Evolutionary conservation across 768 basidiomycete species (phyloP).

Genomic region (Clavulina sp.): DNA sequence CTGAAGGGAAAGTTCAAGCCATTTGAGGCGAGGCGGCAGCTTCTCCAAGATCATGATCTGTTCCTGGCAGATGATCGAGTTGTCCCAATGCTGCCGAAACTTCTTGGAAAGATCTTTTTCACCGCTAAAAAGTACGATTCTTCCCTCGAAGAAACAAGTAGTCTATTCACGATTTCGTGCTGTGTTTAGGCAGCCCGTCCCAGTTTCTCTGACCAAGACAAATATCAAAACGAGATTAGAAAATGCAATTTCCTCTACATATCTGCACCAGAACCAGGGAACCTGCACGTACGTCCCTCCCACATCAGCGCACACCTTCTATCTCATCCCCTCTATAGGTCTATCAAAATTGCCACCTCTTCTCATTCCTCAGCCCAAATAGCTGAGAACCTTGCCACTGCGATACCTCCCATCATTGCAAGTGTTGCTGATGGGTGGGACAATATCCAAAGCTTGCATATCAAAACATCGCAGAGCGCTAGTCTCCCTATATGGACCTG

Average conservation of each 20-base stretch:
- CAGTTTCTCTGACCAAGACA: slow-evolving; percentile 75
- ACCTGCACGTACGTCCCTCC: slow-evolving; percentile 62
- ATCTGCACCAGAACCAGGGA: slow-evolving; percentile 88
- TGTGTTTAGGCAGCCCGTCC: slow-evolving; percentile 67
- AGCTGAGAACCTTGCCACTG: slow-evolving; percentile 56
- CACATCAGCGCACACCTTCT: neutral
- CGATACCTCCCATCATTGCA: slow-evolving; percentile 56
- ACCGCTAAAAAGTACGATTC: slow-evolving; percentile 78
- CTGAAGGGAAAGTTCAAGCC: slow-evolving; percentile 86
- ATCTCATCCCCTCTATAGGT: slow-evolving; percentile 26
- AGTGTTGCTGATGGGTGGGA: slow-evolving; percentile 71
- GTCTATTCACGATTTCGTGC: slow-evolving; percentile 8
- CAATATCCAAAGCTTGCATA: slow-evolving; percentile 71
- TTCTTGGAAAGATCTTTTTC: slow-evolving; percentile 84
- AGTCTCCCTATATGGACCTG: slow-evolving; percentile 87
- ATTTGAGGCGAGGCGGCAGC: slow-evolving; percentile 62
- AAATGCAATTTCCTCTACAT: slow-evolving; percentile 81
- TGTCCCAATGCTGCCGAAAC: slow-evolving; percentile 65
- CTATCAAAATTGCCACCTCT: slow-evolving; percentile 65
- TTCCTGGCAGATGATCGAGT: slow-evolving; percentile 90
- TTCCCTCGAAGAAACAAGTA: neutral
- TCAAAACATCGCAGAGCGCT: slow-evolving; percentile 69
- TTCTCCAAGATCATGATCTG: slow-evolving; percentile 77
- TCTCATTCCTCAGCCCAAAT: slow-evolving; percentile 60
- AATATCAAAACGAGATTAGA: slow-evolving; percentile 88